Evolutionary conservation across 2,329 filamentous ascomycete species (phyloP), one percentile per base, ranked within the genome.

Genomic region (Exophiala xenobiotica): DNA sequence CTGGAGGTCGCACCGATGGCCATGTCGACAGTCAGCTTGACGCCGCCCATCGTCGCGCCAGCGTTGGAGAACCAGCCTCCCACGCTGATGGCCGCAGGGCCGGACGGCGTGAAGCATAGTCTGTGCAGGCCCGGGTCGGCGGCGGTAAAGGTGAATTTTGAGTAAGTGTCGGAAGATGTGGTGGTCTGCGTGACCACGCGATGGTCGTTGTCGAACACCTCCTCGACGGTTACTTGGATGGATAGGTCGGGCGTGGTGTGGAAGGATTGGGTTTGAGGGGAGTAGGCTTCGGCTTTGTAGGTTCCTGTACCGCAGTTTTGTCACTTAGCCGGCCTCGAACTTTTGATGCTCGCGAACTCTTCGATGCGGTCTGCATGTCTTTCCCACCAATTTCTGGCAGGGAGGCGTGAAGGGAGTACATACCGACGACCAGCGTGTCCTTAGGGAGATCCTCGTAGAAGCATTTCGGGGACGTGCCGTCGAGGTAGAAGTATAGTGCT

Each of bases 381-480:
- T n/a, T n/a, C n/a, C n/a, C n/a, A n/a, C n/a, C n/a, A n/a, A 8
- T 47, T 49, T 27, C 19, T 37, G 16, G 16, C 14, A 6, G n/a
- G 46, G 24, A n/a, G 9, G 11, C n/a, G 5, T 24, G n/a, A 16
- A 19, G 33, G 11, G n/a, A 12, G 23, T 33, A 62, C 81, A 56
- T 77, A 86, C 83, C 93, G 53, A 96, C 91, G 49, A 99, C 92
- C 52, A 99, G 77, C 11, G 93, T 97, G 71, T 96, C 92, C 78
- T 97, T 96, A 61, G 93, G 91, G 53, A 99, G 81, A 73, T 97
- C 92, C 76, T 99, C 93, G 75, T 88, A 95, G 83, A 99, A 99
- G 75, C 93, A 99, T 76, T 95, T 96, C 62, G 89, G 86, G 60
- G 82, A 76, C 43, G 81, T 80, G 65, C 87, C 88, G 69, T 97